Base-by-base conservation (phyloP, 176 grass and related monocot genomes). In the Rhipidocladum racemiflorum region DNA sequence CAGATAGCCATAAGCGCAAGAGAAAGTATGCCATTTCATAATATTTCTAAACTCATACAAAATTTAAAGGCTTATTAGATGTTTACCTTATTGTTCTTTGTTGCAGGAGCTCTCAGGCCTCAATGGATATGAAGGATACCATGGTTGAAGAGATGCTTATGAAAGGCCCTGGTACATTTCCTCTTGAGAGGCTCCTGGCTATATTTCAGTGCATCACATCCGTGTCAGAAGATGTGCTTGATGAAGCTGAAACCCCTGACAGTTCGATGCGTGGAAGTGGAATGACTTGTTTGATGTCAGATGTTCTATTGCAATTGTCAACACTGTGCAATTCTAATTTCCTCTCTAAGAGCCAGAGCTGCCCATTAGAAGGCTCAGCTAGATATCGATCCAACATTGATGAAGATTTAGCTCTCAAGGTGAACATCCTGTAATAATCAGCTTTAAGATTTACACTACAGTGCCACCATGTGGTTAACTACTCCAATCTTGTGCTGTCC, bases 131-230 rank as follows among this genome's bases (percentile, higher is more conserved):
- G 75, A 91, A 91, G 73, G 88, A 95, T n/a, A 85, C 54, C 35
- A 63, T 82, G 63, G 91, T 81, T 15, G 91, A 91, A 90, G 96
- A 99, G 81, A 85, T 90, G 75, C 89, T 95, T 83, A 88, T 91
- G 84, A 99, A 99, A 76, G 92, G 96, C 39, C 96, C 91, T 35
- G 92, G 92, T 48, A 93, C 84, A 74, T 99, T 95, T 83, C 96
- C 96, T 62, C 84, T 99, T 57, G 96, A 99, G 85, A 91, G 96
- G 66, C 87, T 93, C n/a, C 83, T 99, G 65, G 96, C 92, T 73
- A 99, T 99, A 83, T 99, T 95, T 83, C 91, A 99, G 80, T 99
- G 92, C 64, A 95, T 93, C 67, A 99, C 96, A 74, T 99, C 92
- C 5, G 88, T 91, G 29, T 85, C 86, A 25, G 92, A 99, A 74